Percentiles rank a stretch among this genome's conserved stretches.
Evolutionary conservation across 352 stramenopile genomes (phyloP).

Genomic region (Phytopythium cucurbitacearum): DNA sequence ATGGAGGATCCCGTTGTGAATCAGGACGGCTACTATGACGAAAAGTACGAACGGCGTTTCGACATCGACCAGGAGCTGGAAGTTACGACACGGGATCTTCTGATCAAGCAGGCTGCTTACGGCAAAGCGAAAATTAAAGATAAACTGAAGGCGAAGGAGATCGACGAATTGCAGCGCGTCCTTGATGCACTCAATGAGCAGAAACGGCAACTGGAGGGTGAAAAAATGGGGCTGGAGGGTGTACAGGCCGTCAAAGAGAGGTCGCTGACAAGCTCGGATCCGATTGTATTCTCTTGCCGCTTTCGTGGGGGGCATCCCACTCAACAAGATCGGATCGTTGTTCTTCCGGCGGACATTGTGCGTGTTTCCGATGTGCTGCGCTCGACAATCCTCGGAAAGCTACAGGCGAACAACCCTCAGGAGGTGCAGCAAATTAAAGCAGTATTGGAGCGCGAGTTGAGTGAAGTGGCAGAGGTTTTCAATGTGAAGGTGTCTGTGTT

Average conservation of each 20-base stretch:
- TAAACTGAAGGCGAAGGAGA: constrained; percentile 11
- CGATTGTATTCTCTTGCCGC: constrained; percentile 28
- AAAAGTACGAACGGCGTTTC: constrained; percentile 15
- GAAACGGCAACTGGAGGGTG: constrained; percentile 1
- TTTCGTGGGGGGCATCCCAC: constrained; percentile 23
- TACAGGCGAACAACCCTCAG: constrained; percentile 37
- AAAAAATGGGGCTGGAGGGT: neutral
- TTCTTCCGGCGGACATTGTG: constrained; percentile 44
- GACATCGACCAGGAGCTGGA: constrained; percentile 33
- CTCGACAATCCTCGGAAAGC: constrained; percentile 40
- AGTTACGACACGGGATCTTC: constrained; percentile 19
- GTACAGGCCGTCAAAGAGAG: neutral
- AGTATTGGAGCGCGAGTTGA: constrained; percentile 31
- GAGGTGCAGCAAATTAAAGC: constrained; percentile 19
- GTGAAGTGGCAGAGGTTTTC: constrained; percentile 32
- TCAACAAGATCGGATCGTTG: constrained; percentile 26
- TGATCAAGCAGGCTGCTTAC: constrained; percentile 1
- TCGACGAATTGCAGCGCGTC: constrained; percentile 9
- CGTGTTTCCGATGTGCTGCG: constrained; percentile 38
- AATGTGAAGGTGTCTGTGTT: constrained; percentile 15
- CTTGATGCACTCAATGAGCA: constrained; percentile 10
- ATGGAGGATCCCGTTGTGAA: constrained; percentile 13
- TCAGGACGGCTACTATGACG: constrained; percentile 18
- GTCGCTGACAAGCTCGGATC: constrained; percentile 8
- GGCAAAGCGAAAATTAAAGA: constrained; percentile 17